Evolutionary conservation across 2,329 filamentous ascomycete genomes (phyloP), one percentile per base, ranked within the genome.

Genomic region (Fusarium falciforme): DNA sequence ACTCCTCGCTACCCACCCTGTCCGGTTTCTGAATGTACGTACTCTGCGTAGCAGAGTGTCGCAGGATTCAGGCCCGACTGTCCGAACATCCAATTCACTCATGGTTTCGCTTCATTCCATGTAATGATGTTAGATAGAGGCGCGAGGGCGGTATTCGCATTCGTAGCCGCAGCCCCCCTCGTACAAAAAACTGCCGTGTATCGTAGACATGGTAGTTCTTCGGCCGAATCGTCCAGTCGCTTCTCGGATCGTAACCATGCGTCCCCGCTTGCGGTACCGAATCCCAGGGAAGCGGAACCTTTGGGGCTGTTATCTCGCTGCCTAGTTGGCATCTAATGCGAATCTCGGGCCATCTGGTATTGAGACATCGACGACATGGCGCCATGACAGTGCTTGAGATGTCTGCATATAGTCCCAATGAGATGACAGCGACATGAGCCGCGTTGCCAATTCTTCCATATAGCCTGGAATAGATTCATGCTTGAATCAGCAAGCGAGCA

Each of bases 271-370:
- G 62, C 67, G 52, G 60, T 66, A 58, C 57, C 59, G 54, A 62
- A 66, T 75, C 63, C 74, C 74, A 76, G 73, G 68, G 49, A 66
- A 47, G 49, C 55, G 65, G 75, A 72, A 75, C 64, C 59, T 31
- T 67, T 68, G 54, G 63, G 62, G 40, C 36, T 60, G 61, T 49
- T 67, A 74, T 74, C 47, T 66, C 36, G 61, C 42, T 76, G 61
- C 54, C 58, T 64, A 33, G 47, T n/a, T 54, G 38, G 55, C 52
- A 60, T 66, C 60, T 68, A 54, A 38, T 31, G 25, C 40, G 31
- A 62, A 66, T 59, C 47, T 64, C 20, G 60, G 54, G 36, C n/a
- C 62, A 42, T 65, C 25, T 64, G 52, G 40, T 52, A 27, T 52
- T 38, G 40, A 35, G 27, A 36, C 25, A 62, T n/a, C 27, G 61